phyloP scores from a whole-genome alignment of 768 basidiomycete genomes.

The Tylopilus balloui region DNA sequence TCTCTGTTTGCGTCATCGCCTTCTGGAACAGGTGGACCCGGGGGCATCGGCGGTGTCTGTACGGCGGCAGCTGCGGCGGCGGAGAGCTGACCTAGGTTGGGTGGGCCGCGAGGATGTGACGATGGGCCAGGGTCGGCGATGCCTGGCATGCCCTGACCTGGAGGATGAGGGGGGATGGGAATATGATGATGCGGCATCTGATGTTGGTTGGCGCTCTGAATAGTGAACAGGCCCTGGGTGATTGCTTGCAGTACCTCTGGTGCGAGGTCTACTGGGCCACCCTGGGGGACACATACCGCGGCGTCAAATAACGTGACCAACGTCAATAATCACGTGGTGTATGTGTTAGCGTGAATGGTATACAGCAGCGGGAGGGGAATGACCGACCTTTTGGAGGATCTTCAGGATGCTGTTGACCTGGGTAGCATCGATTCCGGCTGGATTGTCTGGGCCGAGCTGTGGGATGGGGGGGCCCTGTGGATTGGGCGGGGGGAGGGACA shows the following conservation, averaged over 20 bases:
- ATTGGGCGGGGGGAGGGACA: slow-evolving; percentile 14
- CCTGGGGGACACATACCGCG: slow-evolving; percentile 25
- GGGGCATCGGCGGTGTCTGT: slow-evolving; percentile 32
- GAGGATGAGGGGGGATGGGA: slow-evolving; percentile 27
- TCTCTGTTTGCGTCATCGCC: slow-evolving; percentile 25
- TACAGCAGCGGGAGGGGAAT: background rate
- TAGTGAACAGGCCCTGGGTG: slow-evolving; percentile 13
- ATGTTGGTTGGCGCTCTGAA: slow-evolving; percentile 28
- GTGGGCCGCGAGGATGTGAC: slow-evolving; percentile 65
- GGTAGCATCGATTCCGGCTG: slow-evolving; percentile 39
- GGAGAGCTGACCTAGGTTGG: slow-evolving; percentile 56
- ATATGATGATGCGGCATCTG: slow-evolving; percentile 33
- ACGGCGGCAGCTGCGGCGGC: slow-evolving; percentile 42
- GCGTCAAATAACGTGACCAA: slow-evolving; percentile 21
- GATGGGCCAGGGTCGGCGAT: slow-evolving; percentile 70
- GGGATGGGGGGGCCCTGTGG: slow-evolving; percentile 13
- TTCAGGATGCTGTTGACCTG: slow-evolving; percentile 61
- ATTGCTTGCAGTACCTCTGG: slow-evolving; percentile 37
- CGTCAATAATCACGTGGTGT: slow-evolving; percentile 25
- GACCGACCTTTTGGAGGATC: slow-evolving; percentile 52
- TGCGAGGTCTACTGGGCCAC: slow-evolving; percentile 22
- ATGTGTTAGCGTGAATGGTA: background rate
- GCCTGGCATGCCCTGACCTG: slow-evolving; percentile 41
- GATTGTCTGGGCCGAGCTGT: slow-evolving; percentile 4
- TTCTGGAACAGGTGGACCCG: slow-evolving; percentile 17